Evolutionary conservation across 2,329 filamentous ascomycete genomes (phyloP).

Genomic region (Dactylella cylindrospora): DNA sequence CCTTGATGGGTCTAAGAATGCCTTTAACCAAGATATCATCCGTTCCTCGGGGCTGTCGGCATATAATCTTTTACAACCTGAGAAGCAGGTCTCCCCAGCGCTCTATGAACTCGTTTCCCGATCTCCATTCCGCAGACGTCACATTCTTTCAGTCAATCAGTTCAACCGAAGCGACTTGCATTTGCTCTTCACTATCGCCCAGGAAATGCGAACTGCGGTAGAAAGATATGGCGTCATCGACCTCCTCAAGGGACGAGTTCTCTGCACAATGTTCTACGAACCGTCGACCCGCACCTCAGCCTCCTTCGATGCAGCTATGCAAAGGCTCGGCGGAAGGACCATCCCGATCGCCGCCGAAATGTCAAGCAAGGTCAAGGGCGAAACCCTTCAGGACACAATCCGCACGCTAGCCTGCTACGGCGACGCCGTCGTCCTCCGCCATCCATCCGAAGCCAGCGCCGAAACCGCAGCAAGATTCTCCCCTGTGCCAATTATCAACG

Average conservation of each 20-base stretch:
- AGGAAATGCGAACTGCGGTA: conserved; percentile 95
- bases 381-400: conserved; percentile 88
- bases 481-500: conserved; percentile 91
- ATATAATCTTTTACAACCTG: conserved; percentile 36
- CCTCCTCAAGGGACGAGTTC: conserved; percentile 78
- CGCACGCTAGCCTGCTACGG: conserved; percentile 91
- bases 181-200: conserved; percentile 89
- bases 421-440: conserved; percentile 92
- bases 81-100: conserved; percentile 41
- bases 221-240: conserved; percentile 88
- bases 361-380: conserved; percentile 91
- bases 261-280: conserved; percentile 96
- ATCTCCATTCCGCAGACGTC: conserved; percentile 84
- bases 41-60: conserved; percentile 19
- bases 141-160: conserved; percentile 88
- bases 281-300: conserved; percentile 92
- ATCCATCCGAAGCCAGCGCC: conserved; percentile 79
- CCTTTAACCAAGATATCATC: conserved; percentile 44
- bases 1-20: conserved; percentile 51
- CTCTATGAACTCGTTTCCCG: conserved; percentile 59
- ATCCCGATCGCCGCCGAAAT: conserved; percentile 77
- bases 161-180: conserved; percentile 87
- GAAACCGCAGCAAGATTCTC: conserved; percentile 83
- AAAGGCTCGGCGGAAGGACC: conserved; percentile 86
- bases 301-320: conserved; percentile 98